Conservation (phyloP, 1,284 basidiomycete species). For the Tilletia indica region DNA sequence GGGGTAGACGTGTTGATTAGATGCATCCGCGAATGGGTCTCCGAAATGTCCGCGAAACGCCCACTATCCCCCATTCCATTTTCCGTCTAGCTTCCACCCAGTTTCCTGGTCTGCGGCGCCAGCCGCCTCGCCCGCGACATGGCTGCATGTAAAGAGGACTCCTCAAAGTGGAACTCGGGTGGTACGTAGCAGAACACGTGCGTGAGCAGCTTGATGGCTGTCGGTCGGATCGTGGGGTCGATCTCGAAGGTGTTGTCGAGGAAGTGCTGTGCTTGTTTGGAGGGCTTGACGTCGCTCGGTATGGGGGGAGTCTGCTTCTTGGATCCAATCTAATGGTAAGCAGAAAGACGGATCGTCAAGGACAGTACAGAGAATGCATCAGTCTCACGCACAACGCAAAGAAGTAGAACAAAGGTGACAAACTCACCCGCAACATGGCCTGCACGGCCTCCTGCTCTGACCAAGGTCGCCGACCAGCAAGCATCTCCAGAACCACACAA, state of each 20-base stretch:
- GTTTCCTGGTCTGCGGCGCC: too few relatives aligned
- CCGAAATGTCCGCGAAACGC: too few relatives aligned
- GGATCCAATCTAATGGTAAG: conserved; percentile 67
- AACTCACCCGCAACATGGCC: conserved; percentile 83
- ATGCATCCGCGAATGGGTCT: too few relatives aligned
- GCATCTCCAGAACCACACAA: conserved; percentile 97
- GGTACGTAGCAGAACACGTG: conserved; percentile 70
- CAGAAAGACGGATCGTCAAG: not conserved
- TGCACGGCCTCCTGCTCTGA: conserved; percentile 80
- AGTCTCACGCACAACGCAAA: not conserved
- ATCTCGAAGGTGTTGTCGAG: conserved; percentile 84
- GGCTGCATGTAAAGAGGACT: conserved; percentile 6
- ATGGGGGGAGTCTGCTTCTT: conserved; percentile 82
- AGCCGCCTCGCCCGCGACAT: conserved; percentile 7
- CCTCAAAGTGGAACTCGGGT: conserved; percentile 23
- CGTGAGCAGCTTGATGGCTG: conserved; percentile 73
- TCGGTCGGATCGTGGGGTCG: conserved; percentile 81
- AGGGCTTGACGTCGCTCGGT: conserved; percentile 75
- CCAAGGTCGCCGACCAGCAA: conserved; percentile 92
- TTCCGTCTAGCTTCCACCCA: not conserved
- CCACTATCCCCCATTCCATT: too few relatives aligned
- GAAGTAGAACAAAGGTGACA: not conserved
- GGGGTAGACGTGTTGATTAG: too few relatives aligned
- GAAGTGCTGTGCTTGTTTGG: conserved; percentile 78
- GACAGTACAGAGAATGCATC: not conserved